These are phyloP conservation scores for Blastocystis sp. DNA, from an alignment of 352 stramenopile genomes.

Conservation along the genomic window DNA sequence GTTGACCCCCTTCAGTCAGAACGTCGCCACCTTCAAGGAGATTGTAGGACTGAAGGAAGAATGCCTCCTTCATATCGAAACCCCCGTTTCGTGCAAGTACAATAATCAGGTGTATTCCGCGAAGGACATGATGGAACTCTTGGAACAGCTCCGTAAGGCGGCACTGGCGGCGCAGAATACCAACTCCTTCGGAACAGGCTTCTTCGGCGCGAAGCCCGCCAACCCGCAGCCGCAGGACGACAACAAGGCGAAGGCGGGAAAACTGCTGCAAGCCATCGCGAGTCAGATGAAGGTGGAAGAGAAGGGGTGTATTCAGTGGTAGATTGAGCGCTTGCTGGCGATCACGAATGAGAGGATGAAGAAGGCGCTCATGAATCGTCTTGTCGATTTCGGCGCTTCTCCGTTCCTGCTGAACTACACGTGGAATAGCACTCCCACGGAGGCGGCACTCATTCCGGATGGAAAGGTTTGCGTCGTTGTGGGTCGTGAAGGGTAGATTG, in stretches of 20 bases:
- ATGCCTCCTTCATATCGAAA: slow-evolving; percentile 16
- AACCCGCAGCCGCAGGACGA: not conserved
- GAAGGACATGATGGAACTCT: not conserved
- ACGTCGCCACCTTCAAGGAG: not conserved
- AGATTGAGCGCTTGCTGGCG: slow-evolving; percentile 30
- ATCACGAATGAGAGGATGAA: not conserved
- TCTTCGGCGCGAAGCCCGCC: not conserved
- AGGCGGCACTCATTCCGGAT: not conserved
- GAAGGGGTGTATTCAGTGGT: not conserved
- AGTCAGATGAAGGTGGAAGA: slow-evolving; percentile 3
- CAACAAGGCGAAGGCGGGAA: not conserved
- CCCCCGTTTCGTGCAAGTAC: not conserved
- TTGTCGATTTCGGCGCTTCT: slow-evolving; percentile 14
- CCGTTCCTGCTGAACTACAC: slow-evolving; percentile 29
- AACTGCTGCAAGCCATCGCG: slow-evolving; percentile 17
- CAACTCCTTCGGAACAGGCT: not conserved
- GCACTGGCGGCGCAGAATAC: not conserved
- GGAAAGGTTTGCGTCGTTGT: not conserved
- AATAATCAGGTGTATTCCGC: not conserved
- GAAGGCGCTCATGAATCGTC: not conserved
- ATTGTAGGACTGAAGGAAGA: slow-evolving; percentile 1
- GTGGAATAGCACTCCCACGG: not conserved
- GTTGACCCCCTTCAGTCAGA: not conserved
- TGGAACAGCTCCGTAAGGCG: slow-evolving; percentile 2
- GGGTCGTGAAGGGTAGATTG: slow-evolving; percentile 4